These are phyloP conservation scores for Diospyros kaki DNA, from an alignment of 148 eudicot genomes.

Conservation along the genomic window DNA sequence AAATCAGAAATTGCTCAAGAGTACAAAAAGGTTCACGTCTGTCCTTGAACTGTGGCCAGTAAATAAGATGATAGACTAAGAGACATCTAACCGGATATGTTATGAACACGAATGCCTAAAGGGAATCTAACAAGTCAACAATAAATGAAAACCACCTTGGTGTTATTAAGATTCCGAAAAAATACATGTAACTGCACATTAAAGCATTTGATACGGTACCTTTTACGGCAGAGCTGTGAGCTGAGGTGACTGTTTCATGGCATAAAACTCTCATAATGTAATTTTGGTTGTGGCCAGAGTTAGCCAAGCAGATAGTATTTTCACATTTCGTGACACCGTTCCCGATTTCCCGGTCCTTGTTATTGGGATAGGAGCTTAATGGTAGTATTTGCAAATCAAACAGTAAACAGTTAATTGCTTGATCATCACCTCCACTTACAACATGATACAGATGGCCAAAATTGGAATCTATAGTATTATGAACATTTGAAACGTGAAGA, in stretches of 20 bases:
- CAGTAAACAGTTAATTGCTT: slow-evolving; percentile 59
- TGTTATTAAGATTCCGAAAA: not conserved
- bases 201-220: slow-evolving; percentile 34
- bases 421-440: slow-evolving; percentile 96
- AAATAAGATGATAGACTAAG: not conserved
- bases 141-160: not conserved
- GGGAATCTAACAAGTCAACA: not conserved
- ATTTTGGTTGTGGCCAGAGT: slow-evolving; percentile 29
- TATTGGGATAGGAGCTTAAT: slow-evolving; percentile 16
- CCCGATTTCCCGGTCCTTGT: slow-evolving; percentile 15
- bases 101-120: not conserved
- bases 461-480: slow-evolving; percentile 21
- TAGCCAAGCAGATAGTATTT: slow-evolving; percentile 9
- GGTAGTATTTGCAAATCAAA: slow-evolving; percentile 40
- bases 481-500: slow-evolving; percentile 47
- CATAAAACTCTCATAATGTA: slow-evolving; percentile 34
- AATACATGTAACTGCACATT: not conserved
- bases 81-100: not conserved
- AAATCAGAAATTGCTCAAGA: not conserved
- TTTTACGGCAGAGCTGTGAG: slow-evolving; percentile 95
- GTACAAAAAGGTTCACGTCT: not conserved
- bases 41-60: not conserved
- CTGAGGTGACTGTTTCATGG: slow-evolving; percentile 55
- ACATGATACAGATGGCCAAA: slow-evolving; percentile 31
- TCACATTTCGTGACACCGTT: slow-evolving; percentile 10